These are phyloP conservation scores for Kalaharituber pfeilii DNA, from an alignment of 2,329 filamentous ascomycete genomes.

Conservation along the genomic window DNA sequence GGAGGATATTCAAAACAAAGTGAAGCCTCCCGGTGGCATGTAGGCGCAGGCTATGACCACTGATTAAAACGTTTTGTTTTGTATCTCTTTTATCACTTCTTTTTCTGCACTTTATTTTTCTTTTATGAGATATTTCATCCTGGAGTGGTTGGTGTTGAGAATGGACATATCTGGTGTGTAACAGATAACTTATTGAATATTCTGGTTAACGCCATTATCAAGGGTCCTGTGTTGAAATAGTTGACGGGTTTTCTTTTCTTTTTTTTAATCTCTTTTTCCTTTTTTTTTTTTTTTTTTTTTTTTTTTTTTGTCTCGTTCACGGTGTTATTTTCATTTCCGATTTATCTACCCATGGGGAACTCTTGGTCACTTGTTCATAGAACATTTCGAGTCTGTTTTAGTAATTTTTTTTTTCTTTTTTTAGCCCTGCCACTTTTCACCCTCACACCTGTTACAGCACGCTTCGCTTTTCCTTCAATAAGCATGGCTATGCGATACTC, in stretches of 20 bases:
- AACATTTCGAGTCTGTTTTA: neutral
- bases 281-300: slow-evolving; percentile 3
- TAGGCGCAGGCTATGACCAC: slow-evolving; percentile 14
- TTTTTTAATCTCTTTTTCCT: neutral
- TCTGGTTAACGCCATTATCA: neutral
- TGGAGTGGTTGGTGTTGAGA: too few relatives aligned
- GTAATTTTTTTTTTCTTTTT: neutral
- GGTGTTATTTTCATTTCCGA: neutral
- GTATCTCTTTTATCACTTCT: slow-evolving; percentile 8
- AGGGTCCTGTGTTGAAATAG: slow-evolving; percentile 2
- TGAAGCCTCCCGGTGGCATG: slow-evolving; percentile 14
- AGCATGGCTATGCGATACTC: too few relatives aligned
- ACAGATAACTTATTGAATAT: too few relatives aligned
- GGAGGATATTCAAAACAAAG: slow-evolving; percentile 8
- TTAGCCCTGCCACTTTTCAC: neutral
- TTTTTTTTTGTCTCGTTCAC: neutral
- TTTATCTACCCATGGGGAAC: neutral
- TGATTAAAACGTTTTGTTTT: slow-evolving; percentile 1
- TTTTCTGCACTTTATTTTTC: too few relatives aligned
- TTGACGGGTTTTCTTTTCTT: slow-evolving; percentile 1
- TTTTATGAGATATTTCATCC: too few relatives aligned
- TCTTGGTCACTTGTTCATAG: too few relatives aligned
- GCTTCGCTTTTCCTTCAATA: too few relatives aligned
- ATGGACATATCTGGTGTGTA: too few relatives aligned
- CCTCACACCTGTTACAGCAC: too few relatives aligned